Percentiles rank a stretch among this genome's conserved stretches.
phyloP scores from a whole-genome alignment of 495 filamentous ascomycete genomes.

The Penicillium cinerascens region DNA sequence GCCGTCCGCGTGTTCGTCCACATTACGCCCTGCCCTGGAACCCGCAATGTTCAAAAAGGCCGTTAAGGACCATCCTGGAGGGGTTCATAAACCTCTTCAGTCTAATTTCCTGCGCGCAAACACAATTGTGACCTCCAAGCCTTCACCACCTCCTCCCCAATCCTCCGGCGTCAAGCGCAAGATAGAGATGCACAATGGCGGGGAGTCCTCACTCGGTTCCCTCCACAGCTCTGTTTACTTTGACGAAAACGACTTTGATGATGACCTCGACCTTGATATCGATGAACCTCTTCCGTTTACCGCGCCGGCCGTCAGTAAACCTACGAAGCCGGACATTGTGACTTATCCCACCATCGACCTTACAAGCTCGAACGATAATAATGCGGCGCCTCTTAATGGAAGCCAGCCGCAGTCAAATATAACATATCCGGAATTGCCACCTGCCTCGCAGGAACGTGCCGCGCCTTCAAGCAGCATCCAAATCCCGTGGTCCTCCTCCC shows the following conservation, averaged over 20 bases:
- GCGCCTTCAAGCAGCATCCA: constrained; percentile 50
- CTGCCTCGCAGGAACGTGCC: constrained; percentile 29
- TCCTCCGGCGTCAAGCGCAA: constrained; percentile 42
- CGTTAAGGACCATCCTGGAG: constrained; percentile 37
- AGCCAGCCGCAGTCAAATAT: constrained; percentile 23
- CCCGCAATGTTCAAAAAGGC: constrained; percentile 44
- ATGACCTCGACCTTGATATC: constrained; percentile 48
- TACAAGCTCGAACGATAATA: constrained; percentile 8
- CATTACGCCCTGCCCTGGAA: constrained; percentile 17
- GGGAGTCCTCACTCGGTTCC: constrained; percentile 36
- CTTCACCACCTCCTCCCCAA: constrained; percentile 16
- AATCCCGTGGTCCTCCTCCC: constrained; percentile 63
- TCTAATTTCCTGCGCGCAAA: constrained; percentile 30
- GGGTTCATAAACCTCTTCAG: constrained; percentile 35
- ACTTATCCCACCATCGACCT: constrained; percentile 23
- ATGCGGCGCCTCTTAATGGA: not conserved
- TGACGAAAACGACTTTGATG: constrained; percentile 55
- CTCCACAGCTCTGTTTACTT: constrained; percentile 48
- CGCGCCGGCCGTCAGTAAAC: constrained; percentile 19
- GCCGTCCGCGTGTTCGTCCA: constrained; percentile 27
- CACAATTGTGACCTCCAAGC: constrained; percentile 17
- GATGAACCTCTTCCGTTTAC: constrained; percentile 35
- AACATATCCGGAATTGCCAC: constrained; percentile 42
- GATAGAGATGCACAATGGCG: constrained; percentile 34
- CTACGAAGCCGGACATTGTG: constrained; percentile 16